These are phyloP conservation scores for Vararia minispora DNA, from an alignment of 768 basidiomycete genomes.

Conservation along the genomic window DNA sequence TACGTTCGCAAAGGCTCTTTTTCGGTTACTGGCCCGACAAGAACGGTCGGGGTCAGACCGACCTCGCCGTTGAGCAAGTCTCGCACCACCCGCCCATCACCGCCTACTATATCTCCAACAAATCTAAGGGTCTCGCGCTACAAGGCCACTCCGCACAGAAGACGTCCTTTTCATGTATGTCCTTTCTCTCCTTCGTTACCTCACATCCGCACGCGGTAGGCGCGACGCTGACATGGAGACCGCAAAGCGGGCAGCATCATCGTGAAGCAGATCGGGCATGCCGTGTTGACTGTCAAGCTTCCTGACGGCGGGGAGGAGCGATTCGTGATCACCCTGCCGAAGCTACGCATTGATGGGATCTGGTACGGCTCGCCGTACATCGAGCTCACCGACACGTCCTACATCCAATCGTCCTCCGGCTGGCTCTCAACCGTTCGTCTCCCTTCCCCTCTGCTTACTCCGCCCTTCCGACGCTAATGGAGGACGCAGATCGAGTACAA, in stretches of 20 bases:
- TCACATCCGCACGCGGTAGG: background rate
- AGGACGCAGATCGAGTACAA: constrained; percentile 68
- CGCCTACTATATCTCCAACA: constrained; percentile 81
- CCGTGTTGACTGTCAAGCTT: constrained; percentile 59
- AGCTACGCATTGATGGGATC: constrained; percentile 85
- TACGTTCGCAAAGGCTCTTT: constrained; percentile 45
- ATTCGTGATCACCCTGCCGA: constrained; percentile 88
- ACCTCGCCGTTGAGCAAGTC: constrained; percentile 86
- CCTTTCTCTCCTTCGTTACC: background rate
- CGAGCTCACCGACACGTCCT: constrained; percentile 74
- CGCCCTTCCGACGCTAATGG: background rate
- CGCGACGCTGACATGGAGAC: background rate
- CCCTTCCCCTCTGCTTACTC: background rate
- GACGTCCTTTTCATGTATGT: constrained; percentile 76
- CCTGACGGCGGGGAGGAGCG: constrained; percentile 47
- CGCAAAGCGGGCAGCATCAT: constrained; percentile 52
- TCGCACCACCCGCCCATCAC: constrained; percentile 92
- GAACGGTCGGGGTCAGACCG: constrained; percentile 64
- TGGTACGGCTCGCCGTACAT: constrained; percentile 90
- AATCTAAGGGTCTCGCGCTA: constrained; percentile 59
- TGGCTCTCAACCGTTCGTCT: constrained; percentile 38
- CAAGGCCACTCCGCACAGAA: constrained; percentile 92
- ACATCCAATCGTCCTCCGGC: constrained; percentile 63
- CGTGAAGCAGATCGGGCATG: constrained; percentile 95
- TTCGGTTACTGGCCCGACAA: constrained; percentile 80